These are phyloP conservation scores for Solanum chilense DNA, from an alignment of 257 asterid species.

Conservation along the genomic window DNA sequence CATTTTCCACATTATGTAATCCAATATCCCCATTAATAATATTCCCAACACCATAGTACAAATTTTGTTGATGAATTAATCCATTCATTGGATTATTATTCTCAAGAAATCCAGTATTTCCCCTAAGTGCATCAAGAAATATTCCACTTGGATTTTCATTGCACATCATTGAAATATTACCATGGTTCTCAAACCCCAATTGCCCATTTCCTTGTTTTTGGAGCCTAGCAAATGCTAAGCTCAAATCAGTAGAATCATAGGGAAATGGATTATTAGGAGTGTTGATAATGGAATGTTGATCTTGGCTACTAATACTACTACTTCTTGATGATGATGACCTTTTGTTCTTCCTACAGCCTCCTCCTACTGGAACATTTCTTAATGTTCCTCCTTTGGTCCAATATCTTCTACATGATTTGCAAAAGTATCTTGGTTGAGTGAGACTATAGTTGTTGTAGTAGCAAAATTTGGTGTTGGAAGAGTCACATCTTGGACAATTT, in stretches of 20 bases:
- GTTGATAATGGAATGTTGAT: conserved; percentile 5
- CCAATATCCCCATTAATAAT: conserved; percentile 4
- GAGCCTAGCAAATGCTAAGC: conserved; percentile 51
- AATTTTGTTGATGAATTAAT: conserved; percentile 1
- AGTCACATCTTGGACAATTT: conserved; percentile 90
- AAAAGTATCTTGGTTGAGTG: conserved; percentile 87
- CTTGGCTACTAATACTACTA: conserved; percentile 27
- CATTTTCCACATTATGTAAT: conserved; percentile 14
- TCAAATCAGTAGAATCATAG: conserved; percentile 42
- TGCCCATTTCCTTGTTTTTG: conserved; percentile 41
- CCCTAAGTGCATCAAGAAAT: conserved; percentile 22
- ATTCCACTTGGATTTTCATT: not conserved
- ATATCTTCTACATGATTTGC: conserved; percentile 84
- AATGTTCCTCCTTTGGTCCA: conserved; percentile 97
- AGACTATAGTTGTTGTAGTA: conserved; percentile 97
- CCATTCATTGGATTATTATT: conserved; percentile 18
- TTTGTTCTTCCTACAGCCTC: conserved; percentile 78
- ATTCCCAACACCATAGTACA: conserved; percentile 19
- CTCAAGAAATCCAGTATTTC: conserved; percentile 31
- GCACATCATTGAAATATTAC: conserved; percentile 20
- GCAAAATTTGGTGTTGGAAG: conserved; percentile 81
- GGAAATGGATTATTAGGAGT: conserved; percentile 6
- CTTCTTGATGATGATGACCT: conserved; percentile 42
- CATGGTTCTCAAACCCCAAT: conserved; percentile 18
- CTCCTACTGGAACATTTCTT: conserved; percentile 93